phyloP scores from a whole-genome alignment of 1,139 yeast species.

The Kodamaea plutei region DNA sequence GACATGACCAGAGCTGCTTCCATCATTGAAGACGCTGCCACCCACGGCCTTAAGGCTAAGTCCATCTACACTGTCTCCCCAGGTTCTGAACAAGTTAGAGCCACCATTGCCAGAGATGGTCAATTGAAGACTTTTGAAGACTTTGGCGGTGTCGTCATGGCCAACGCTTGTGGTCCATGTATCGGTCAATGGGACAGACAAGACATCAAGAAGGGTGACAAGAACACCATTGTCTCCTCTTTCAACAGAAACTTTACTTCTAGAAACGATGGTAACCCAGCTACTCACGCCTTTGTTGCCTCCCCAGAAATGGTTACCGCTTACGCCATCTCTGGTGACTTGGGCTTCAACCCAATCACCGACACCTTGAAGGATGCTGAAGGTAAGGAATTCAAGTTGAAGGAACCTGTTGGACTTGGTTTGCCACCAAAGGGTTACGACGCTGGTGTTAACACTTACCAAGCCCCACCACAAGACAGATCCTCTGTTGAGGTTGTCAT shows the following conservation, averaged over 20 bases:
- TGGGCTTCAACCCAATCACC: conserved; percentile 96
- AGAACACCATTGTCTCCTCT: conserved; percentile 96
- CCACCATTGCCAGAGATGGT: conserved; percentile 97
- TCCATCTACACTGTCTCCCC: conserved; percentile 92
- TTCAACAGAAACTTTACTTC: conserved; percentile 99
- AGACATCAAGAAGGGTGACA: conserved; percentile 95
- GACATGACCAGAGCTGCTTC: conserved; percentile 98
- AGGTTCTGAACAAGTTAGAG: conserved; percentile 99
- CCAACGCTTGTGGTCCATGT: conserved; percentile 99
- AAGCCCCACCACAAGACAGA: conserved; percentile 95
- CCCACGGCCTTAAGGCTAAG: conserved; percentile 89
- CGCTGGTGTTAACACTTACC: conserved; percentile 93
- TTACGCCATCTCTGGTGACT: conserved; percentile 94
- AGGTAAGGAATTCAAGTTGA: conserved; percentile 92
- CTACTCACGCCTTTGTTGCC: conserved; percentile 96
- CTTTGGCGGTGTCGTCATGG: conserved; percentile 92
- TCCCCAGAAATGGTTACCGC: conserved; percentile 98
- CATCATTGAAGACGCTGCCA: conserved; percentile 84
- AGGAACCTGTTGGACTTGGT: conserved; percentile 89
- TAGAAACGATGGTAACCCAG: conserved; percentile 99
- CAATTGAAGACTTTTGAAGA: conserved; percentile 85
- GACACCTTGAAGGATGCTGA: conserved; percentile 91
- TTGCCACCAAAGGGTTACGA: conserved; percentile 93
- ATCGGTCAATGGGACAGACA: conserved; percentile 99
- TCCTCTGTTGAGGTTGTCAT: conserved; percentile 68